phyloP scores from a whole-genome alignment of 2,329 filamentous ascomycete species.

The Ophiostoma tasmaniense region DNA sequence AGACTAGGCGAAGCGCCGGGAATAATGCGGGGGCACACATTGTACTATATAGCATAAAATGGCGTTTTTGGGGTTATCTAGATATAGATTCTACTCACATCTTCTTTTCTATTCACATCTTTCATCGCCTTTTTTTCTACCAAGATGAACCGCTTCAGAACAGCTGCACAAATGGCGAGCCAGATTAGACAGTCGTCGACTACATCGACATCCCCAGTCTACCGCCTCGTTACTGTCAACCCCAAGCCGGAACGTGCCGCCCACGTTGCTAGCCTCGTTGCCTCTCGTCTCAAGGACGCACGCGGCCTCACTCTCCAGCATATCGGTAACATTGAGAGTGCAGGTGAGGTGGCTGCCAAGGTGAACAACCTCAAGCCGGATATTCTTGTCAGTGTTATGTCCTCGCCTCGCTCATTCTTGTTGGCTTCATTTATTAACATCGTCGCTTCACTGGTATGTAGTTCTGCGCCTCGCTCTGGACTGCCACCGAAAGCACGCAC shows the following conservation, averaged over 20 bases:
- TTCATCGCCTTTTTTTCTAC: too few relatives aligned
- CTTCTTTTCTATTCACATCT: not conserved
- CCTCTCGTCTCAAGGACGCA: slow-evolving; percentile 36
- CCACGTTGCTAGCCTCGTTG: slow-evolving; percentile 50
- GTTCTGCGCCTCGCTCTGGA: not conserved
- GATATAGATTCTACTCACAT: not conserved
- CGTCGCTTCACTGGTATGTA: not conserved
- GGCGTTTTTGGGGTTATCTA: not conserved
- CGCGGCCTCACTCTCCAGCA: slow-evolving; percentile 48
- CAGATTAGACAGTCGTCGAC: not conserved
- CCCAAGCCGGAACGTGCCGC: slow-evolving; percentile 57
- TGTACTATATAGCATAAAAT: slow-evolving; percentile 9
- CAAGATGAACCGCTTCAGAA: not conserved
- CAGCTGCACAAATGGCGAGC: not conserved
- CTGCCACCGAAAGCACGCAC: not conserved
- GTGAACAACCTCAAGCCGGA: not conserved
- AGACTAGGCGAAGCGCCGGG: not conserved
- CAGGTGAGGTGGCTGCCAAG: slow-evolving; percentile 6
- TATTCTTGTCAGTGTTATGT: not conserved
- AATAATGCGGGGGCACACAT: not conserved
- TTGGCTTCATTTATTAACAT: not conserved
- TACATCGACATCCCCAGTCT: slow-evolving; percentile 29
- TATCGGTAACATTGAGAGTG: slow-evolving; percentile 54
- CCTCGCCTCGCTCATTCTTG: not conserved
- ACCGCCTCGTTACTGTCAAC: slow-evolving; percentile 59